These are phyloP conservation scores for Salix brachista DNA, from an alignment of 345 rosid species.

Conservation along the genomic window DNA sequence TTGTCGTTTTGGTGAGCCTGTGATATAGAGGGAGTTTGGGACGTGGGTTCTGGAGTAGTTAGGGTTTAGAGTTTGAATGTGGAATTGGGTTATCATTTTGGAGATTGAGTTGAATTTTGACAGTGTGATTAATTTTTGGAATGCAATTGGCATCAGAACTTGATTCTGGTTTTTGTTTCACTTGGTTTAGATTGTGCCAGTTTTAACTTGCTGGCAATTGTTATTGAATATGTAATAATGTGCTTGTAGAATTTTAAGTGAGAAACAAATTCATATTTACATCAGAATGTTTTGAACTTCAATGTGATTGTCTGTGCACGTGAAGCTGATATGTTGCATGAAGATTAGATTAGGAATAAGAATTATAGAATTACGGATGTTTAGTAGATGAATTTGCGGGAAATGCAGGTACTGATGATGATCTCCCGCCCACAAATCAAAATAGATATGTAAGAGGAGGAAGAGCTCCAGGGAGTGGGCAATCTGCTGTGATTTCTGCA, in stretches of 20 bases:
- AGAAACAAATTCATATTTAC: neutral
- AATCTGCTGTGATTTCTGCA: conserved; percentile 37
- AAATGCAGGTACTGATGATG: conserved; percentile 44
- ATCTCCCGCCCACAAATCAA: conserved; percentile 40
- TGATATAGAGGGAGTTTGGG: neutral
- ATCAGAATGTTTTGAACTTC: neutral
- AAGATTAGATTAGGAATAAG: neutral
- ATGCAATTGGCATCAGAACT: neutral
- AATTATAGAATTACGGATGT: neutral
- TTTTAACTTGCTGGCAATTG: neutral
- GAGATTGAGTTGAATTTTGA: neutral
- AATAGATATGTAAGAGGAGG: conserved; percentile 32
- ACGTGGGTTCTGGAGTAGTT: neutral
- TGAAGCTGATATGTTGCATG: neutral
- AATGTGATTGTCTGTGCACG: neutral
- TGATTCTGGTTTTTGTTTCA: neutral
- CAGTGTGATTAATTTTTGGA: neutral
- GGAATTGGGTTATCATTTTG: neutral
- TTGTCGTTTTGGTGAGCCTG: neutral
- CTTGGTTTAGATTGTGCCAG: neutral
- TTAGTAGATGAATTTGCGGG: neutral
- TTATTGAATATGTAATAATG: neutral
- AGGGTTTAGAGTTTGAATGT: conserved; percentile 7
- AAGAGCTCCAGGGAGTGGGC: conserved; percentile 36
- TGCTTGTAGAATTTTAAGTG: neutral